A percentile compares a stretch with the other conserved stretches of the same genome.
phyloP scores from a whole-genome alignment of 495 filamentous ascomycete genomes.

The Penicillium herquei region DNA sequence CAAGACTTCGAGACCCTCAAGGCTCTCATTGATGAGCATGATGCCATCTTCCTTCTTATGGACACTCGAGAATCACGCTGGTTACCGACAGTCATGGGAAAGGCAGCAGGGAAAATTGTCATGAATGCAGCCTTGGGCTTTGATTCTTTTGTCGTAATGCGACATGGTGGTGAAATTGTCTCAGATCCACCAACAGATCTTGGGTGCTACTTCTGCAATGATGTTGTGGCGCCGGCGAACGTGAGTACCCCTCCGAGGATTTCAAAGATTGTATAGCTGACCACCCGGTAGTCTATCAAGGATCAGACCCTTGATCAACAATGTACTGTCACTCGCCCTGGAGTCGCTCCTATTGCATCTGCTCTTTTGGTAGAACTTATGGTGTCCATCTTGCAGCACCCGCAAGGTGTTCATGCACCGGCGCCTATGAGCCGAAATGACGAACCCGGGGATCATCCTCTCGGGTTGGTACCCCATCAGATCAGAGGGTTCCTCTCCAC shows the following conservation, averaged over 20 bases:
- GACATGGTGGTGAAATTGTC: constrained; percentile 66
- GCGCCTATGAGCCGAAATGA: constrained; percentile 55
- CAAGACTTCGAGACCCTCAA: constrained; percentile 73
- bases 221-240: constrained; percentile 92
- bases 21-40: constrained; percentile 77
- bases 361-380: constrained; percentile 89
- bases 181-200: constrained; percentile 52
- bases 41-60: constrained; percentile 93
- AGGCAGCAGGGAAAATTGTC: constrained; percentile 87
- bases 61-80: constrained; percentile 92
- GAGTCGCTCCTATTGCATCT: constrained; percentile 87
- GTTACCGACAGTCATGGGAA: constrained; percentile 97
- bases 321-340: constrained; percentile 94
- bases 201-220: constrained; percentile 98
- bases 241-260: constrained; percentile 49
- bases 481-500: constrained; percentile 87
- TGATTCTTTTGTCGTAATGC: constrained; percentile 95
- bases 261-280: constrained; percentile 38
- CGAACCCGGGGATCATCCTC: constrained; percentile 67
- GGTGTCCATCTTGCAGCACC: constrained; percentile 85
- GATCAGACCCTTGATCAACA: constrained; percentile 96
- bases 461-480: constrained; percentile 88
- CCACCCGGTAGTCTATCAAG: constrained; percentile 69
- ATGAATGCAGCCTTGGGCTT: constrained; percentile 96
- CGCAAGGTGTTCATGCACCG: constrained; percentile 56